phyloP scores from a whole-genome alignment of 2,329 filamentous ascomycete genomes.

The Hypoxylon sp. region DNA sequence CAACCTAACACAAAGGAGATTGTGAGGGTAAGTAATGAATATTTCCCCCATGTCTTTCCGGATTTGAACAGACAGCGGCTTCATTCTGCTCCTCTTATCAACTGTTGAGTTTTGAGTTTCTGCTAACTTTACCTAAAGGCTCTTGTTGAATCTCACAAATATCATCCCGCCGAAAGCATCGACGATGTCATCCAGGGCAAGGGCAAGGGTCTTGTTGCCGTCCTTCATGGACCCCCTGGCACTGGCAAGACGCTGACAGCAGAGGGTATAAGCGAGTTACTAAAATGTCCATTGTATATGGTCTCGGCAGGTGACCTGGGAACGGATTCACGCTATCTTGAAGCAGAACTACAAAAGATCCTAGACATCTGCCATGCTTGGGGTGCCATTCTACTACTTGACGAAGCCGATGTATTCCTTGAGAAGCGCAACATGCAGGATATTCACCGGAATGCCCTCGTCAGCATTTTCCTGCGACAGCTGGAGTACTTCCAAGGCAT shows the following conservation, averaged over 20 bases:
- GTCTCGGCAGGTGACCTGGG: conserved; percentile 87
- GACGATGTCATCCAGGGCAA: conserved; percentile 89
- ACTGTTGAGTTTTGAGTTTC: not conserved
- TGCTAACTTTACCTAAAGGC: conserved; percentile 61
- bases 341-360: conserved; percentile 84
- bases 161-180: conserved; percentile 83
- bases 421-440: conserved; percentile 88
- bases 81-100: not conserved
- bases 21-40: conserved; percentile 67
- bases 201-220: conserved; percentile 85
- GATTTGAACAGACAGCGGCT: not conserved
- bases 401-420: conserved; percentile 88
- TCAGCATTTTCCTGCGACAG: conserved; percentile 87
- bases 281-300: conserved; percentile 86
- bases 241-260: conserved; percentile 92
- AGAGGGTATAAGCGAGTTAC: conserved; percentile 86
- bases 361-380: conserved; percentile 88
- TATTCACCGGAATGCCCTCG: conserved; percentile 86
- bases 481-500: conserved; percentile 95
- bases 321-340: conserved; percentile 80
- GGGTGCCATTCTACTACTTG: conserved; percentile 87
- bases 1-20: conserved; percentile 73
- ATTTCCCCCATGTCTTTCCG: not conserved
- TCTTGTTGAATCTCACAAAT: conserved; percentile 87
- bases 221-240: conserved; percentile 87